Evolutionary conservation across 495 filamentous ascomycete species (phyloP), one percentile per base, ranked within the genome.

Genomic region (Oidiodendron maius): DNA sequence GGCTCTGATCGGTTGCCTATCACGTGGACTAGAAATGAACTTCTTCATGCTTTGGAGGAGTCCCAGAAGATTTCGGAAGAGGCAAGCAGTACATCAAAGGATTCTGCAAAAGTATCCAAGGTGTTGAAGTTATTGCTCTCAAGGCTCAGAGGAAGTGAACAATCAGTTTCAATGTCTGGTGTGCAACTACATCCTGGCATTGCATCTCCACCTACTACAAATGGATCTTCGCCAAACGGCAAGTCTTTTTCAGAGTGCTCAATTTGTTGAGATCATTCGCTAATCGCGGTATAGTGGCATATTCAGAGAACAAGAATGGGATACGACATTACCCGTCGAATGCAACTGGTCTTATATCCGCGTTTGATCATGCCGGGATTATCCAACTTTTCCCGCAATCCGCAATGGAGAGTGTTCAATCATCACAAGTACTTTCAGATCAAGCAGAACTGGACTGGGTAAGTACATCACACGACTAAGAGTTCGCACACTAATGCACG

Each of bases 21-120:
- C 4, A 26, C 17, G 35, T 55, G 46, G 52, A 28, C 25, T 25
- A 23, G 46, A 22, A 46, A 48, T 16, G 40, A 61, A 48, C 17
- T 71, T 67, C n/a, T 67, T 65, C 36, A 61, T 58, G 35, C 60
- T 59, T 49, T 69, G 58, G 60, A 54, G 56, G 26, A 59, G 57
- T 36, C 57, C 52, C 42, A 40, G 18, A 4, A 38, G 1, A 45
- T 55, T 12, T 55, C 40, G 46, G 23, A 55, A 13, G 32, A 39
- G n/a, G 8, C 24, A 16, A 55, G 26, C 20, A 11, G 37, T 16
- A 30, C 18, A 8, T 55, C 52, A 6, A 45, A 32, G 18, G 52
- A 55, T 5, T 39, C 46, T 15, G 21, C 23, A 9, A 55, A 50
- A 23, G 52, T 26, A 5, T 45, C 52, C 11, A 50, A 32, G 9